These are phyloP conservation scores for Cymbidium sinense DNA, from an alignment of 106 monocot species.

Conservation along the genomic window DNA sequence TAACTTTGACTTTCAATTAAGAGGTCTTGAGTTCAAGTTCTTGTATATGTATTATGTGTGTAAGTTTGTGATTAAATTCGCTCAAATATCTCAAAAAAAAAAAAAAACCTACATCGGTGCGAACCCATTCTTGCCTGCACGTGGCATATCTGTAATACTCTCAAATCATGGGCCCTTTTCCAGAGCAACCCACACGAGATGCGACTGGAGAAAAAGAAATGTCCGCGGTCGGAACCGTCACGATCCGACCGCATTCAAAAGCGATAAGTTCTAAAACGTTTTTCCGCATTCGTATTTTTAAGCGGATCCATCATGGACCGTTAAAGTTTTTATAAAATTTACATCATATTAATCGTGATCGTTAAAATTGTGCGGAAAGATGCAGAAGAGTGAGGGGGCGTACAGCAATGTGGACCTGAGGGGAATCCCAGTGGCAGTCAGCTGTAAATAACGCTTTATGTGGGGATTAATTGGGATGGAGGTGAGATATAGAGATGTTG, in stretches of 20 bases:
- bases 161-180: neutral
- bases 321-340: neutral
- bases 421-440: neutral
- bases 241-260: neutral
- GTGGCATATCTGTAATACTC: neutral
- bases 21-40: no score
- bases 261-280: neutral
- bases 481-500: slow-evolving; percentile 3
- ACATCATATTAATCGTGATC: neutral
- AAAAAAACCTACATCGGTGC: no score
- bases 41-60: no score
- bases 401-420: neutral
- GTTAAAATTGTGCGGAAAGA: neutral
- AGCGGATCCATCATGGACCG: neutral
- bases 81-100: no score
- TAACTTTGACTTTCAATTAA: no score
- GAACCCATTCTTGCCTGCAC: no score
- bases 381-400: neutral
- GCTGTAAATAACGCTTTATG: neutral
- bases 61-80: no score
- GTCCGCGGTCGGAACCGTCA: neutral
- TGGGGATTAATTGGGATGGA: neutral
- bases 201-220: neutral
- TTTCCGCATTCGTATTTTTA: neutral
- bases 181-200: neutral